A percentile compares a stretch with the other conserved stretches of the same genome.
Conservation (phyloP, 805 yeast species). For the Candida anglica region DNA sequence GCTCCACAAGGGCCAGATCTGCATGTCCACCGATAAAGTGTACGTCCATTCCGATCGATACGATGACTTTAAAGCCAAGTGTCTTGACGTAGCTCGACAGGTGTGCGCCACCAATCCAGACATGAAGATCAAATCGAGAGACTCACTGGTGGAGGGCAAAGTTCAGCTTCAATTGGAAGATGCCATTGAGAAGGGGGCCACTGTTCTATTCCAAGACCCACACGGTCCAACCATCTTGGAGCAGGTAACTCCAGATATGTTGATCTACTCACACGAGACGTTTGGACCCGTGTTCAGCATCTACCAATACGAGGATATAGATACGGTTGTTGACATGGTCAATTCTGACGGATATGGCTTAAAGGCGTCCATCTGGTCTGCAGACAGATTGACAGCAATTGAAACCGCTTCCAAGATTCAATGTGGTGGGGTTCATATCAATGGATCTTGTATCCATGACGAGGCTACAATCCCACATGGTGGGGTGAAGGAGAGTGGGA, state of each 20-base stretch:
- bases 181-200: conserved; percentile 37
- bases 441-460: conserved; percentile 28
- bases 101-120: conserved; percentile 14
- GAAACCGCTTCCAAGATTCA: conserved; percentile 29
- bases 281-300: conserved; percentile 43
- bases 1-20: conserved; percentile 45
- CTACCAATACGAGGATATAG: conserved; percentile 15
- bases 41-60: conserved; percentile 13
- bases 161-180: conserved; percentile 25
- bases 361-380: conserved; percentile 41
- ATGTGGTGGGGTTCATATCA: conserved; percentile 39
- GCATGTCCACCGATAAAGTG: conserved; percentile 12
- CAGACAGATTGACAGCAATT: conserved; percentile 29
- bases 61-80: conserved; percentile 17
- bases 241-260: conserved; percentile 25
- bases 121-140: conserved; percentile 25
- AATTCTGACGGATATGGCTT: conserved; percentile 32
- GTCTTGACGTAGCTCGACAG: conserved; percentile 13
- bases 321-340: conserved; percentile 15
- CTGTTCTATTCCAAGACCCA: conserved; percentile 17
- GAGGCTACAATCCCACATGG: conserved; percentile 43
- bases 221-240: conserved; percentile 28
- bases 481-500: conserved; percentile 37
- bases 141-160: conserved; percentile 14
- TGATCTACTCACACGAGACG: conserved; percentile 26